These are phyloP conservation scores for Chlorella sp. DNA, from an alignment of 139 green algal species.

Conservation along the genomic window DNA sequence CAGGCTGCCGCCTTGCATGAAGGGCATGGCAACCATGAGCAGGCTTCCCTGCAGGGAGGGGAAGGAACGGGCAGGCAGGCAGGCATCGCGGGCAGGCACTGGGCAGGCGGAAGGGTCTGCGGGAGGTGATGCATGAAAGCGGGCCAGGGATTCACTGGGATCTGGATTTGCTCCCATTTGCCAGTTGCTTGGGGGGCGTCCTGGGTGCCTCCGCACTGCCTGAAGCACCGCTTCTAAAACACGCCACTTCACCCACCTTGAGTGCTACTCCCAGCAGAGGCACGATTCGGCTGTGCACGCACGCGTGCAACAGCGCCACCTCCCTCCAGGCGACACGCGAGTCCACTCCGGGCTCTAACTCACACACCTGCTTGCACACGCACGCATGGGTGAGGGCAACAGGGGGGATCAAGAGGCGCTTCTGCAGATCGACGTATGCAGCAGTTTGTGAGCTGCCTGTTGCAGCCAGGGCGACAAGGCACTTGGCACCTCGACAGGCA, in stretches of 20 bases:
- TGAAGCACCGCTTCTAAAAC: background rate
- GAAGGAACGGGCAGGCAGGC: too few species aligned
- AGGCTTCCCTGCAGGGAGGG: background rate
- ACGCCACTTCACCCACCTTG: background rate
- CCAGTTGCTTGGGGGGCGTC: too few species aligned
- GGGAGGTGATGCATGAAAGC: too few species aligned
- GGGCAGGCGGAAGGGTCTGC: too few species aligned
- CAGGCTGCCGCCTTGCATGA: constrained; percentile 3
- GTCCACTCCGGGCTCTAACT: background rate
- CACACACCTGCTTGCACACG: background rate
- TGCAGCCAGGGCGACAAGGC: background rate
- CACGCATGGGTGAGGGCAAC: too few species aligned
- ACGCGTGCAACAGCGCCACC: background rate
- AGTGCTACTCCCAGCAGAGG: background rate
- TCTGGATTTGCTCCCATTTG: too few species aligned
- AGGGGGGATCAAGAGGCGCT: background rate
- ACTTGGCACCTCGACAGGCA: too few species aligned
- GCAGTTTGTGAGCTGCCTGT: background rate
- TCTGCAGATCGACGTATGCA: background rate
- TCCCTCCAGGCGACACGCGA: background rate
- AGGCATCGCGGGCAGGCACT: too few species aligned
- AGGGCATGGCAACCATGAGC: background rate
- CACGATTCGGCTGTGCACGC: background rate
- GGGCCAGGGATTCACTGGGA: too few species aligned
- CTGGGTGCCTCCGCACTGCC: background rate